A percentile compares a stretch with the other conserved stretches of the same genome.
Conservation (phyloP, 805 yeast genomes). For the Kodamaea sagamina region DNA sequence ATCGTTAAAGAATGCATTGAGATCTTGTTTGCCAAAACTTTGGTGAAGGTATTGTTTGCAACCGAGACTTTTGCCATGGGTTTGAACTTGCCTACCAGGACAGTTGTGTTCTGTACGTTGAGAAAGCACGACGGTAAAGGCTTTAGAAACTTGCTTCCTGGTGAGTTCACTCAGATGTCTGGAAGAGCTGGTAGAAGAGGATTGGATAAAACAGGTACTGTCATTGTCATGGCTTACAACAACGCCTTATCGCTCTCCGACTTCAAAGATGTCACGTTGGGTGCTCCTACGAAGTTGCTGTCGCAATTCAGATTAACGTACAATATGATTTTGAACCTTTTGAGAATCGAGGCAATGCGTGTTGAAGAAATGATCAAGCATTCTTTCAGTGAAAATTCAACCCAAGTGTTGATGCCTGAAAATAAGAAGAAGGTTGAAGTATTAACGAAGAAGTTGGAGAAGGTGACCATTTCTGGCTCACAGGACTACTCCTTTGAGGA, state of each 20-base stretch:
- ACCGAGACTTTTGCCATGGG: conserved; percentile 99
- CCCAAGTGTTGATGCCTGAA: conserved; percentile 84
- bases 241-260: conserved; percentile 57
- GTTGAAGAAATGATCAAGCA: conserved; percentile 99
- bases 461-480: conserved; percentile 33
- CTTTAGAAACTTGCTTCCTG: conserved; percentile 82
- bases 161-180: conserved; percentile 98
- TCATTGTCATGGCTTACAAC: conserved; percentile 83
- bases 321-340: conserved; percentile 87
- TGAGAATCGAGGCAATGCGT: conserved; percentile 89
- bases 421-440: conserved; percentile 67
- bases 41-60: conserved; percentile 90
- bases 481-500: conserved; percentile 43
- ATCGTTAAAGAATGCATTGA: conserved; percentile 93
- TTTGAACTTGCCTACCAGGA: conserved; percentile 91
- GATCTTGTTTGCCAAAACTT: conserved; percentile 80
- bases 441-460: conserved; percentile 49
- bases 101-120: conserved; percentile 85
- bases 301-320: conserved; percentile 94
- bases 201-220: conserved; percentile 89
- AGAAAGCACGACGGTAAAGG: conserved; percentile 89
- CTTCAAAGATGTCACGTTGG: conserved; percentile 80
- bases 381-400: conserved; percentile 87
- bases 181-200: conserved; percentile 99
- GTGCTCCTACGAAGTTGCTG: conserved; percentile 84